These are phyloP conservation scores for Apostasia shenzhenica DNA, from an alignment of 106 monocot genomes.

Conservation along the genomic window DNA sequence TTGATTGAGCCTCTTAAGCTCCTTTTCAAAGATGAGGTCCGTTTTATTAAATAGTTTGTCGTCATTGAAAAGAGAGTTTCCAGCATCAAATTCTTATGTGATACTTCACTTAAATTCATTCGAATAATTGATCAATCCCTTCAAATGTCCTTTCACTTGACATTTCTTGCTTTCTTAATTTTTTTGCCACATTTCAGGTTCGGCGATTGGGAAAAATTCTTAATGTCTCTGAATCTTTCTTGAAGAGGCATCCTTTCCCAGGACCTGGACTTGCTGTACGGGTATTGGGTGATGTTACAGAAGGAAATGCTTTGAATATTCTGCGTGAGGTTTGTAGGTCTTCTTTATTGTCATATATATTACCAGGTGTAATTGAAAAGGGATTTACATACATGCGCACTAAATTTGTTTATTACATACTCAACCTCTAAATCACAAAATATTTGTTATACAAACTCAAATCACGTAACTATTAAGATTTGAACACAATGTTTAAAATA, in stretches of 20 bases:
- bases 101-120: no score
- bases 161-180: neutral
- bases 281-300: slow-evolving; percentile 88
- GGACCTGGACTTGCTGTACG: slow-evolving; percentile 98
- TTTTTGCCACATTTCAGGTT: slow-evolving; percentile 35
- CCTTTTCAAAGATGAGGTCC: slow-evolving; percentile 96
- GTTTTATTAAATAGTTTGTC: neutral
- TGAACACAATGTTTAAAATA: no score
- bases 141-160: no score
- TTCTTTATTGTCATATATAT: neutral
- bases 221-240: slow-evolving; percentile 80
- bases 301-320: slow-evolving; percentile 88
- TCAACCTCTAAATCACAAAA: no score
- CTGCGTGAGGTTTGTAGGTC: slow-evolving; percentile 60
- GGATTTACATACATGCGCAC: no score
- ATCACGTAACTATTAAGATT: no score
- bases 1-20: slow-evolving; percentile 96
- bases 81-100: no score
- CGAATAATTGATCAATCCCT: no score
- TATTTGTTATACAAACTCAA: no score
- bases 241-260: slow-evolving; percentile 97
- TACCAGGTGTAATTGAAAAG: neutral
- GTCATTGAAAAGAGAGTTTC: no score
- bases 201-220: slow-evolving; percentile 75
- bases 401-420: no score